phyloP scores from a whole-genome alignment of 2,329 filamentous ascomycete species.

The Aureobasidium sp. region DNA sequence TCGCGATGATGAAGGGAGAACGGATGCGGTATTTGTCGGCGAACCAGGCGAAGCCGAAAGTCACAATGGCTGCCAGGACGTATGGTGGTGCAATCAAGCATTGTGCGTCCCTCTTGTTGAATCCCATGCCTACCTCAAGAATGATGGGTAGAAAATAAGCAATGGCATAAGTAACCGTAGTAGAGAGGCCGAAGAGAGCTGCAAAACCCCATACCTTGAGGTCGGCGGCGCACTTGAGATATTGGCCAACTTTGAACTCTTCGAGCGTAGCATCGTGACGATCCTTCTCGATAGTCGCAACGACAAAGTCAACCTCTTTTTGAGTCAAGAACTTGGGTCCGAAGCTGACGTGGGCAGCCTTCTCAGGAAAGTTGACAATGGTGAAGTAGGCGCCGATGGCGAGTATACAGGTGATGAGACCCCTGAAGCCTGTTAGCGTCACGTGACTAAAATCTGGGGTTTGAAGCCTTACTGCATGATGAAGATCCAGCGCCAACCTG shows the following conservation, averaged over 20 bases:
- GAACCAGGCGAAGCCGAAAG: constrained; percentile 24
- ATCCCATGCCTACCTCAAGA: constrained; percentile 31
- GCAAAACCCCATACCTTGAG: constrained; percentile 51
- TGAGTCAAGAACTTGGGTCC: constrained; percentile 39
- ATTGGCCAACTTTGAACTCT: constrained; percentile 42
- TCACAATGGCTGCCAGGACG: constrained; percentile 28
- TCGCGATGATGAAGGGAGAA: constrained; percentile 31
- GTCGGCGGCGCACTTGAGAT: constrained; percentile 42
- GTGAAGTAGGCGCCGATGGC: constrained; percentile 36
- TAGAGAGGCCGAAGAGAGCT: constrained; percentile 53
- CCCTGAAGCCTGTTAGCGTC: constrained; percentile 11
- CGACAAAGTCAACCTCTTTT: constrained; percentile 43
- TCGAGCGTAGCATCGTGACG: constrained; percentile 45
- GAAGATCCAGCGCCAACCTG: constrained; percentile 41
- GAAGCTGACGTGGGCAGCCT: constrained; percentile 21
- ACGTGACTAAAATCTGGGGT: neutral
- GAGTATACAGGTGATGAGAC: constrained; percentile 35
- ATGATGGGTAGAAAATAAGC: constrained; percentile 35
- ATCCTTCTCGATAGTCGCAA: constrained; percentile 47
- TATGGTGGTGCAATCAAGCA: constrained; percentile 29
- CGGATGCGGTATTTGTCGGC: constrained; percentile 30
- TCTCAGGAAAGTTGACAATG: constrained; percentile 40
- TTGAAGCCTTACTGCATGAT: constrained; percentile 27
- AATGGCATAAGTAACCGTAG: constrained; percentile 42
- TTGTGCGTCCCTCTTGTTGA: constrained; percentile 25